A percentile compares a stretch with the other conserved stretches of the same genome.
Evolutionary conservation across 2,329 filamentous ascomycete genomes (phyloP).

Genomic region (Aspergillus vadensis): DNA sequence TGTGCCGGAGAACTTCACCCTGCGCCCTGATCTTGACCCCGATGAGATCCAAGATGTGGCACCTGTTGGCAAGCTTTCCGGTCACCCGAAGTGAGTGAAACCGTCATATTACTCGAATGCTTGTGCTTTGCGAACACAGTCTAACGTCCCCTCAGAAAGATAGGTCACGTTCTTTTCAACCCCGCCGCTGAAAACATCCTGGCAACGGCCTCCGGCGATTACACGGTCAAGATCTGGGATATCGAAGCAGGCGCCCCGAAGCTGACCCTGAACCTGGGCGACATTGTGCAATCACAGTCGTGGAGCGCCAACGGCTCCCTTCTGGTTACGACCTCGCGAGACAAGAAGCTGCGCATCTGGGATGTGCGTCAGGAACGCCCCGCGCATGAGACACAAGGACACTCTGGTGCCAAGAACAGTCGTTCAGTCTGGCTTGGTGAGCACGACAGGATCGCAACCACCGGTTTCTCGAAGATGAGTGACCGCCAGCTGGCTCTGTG

Average conservation of each 20-base stretch:
- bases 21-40: conserved; percentile 71
- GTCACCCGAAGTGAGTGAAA: conserved; percentile 73
- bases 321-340: conserved; percentile 88
- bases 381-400: conserved; percentile 79
- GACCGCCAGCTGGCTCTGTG: conserved; percentile 94
- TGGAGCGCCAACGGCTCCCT: conserved; percentile 90
- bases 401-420: conserved; percentile 95
- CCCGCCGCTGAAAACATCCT: conserved; percentile 93
- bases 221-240: conserved; percentile 95
- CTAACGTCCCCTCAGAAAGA: conserved; percentile 66
- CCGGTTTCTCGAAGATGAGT: conserved; percentile 97
- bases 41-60: conserved; percentile 81
- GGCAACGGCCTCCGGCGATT: conserved; percentile 91
- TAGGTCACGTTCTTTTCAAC: conserved; percentile 97
- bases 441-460: conserved; percentile 92
- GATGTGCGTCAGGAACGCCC: conserved; percentile 91
- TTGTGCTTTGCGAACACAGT: not conserved
- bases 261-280: conserved; percentile 77
- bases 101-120: too few relatives aligned
- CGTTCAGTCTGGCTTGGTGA: conserved; percentile 96
- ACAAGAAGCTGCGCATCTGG: conserved; percentile 98
- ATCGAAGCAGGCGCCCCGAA: conserved; percentile 74
- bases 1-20: conserved; percentile 83
- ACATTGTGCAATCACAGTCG: conserved; percentile 92
- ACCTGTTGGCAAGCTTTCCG: conserved; percentile 77